Evolutionary conservation across 805 yeast species (phyloP).

Genomic region (Saccharomyces jurei): DNA sequence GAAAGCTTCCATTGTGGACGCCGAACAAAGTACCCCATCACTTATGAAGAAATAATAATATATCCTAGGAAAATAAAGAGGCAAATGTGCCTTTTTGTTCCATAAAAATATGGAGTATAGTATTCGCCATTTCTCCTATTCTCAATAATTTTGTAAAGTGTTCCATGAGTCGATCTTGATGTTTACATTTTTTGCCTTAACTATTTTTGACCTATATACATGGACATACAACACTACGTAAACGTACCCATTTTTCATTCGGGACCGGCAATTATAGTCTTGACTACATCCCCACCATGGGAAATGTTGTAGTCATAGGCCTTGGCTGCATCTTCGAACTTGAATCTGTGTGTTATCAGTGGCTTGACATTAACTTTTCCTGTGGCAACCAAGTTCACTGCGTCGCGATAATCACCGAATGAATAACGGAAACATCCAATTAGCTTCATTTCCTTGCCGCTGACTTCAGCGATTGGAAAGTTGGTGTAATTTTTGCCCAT

Average conservation of each 20-base stretch:
- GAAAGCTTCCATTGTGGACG: too few species aligned
- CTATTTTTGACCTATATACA: too few species aligned
- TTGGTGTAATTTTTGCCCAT: constrained; percentile 63
- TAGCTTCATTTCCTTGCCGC: constrained; percentile 57
- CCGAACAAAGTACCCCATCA: too few species aligned
- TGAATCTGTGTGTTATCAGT: constrained; percentile 68
- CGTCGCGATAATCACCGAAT: constrained; percentile 65
- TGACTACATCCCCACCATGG: constrained; percentile 59
- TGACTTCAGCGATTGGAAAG: constrained; percentile 65
- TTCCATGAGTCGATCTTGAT: too few species aligned
- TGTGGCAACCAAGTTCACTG: constrained; percentile 57
- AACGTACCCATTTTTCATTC: background rate
- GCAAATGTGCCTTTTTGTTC: too few species aligned
- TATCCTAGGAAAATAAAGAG: too few species aligned
- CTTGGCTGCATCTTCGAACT: constrained; percentile 61
- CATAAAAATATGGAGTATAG: too few species aligned
- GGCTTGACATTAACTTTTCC: constrained; percentile 61
- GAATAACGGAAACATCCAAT: constrained; percentile 78
- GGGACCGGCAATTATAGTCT: constrained; percentile 80
- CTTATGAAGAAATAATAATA: too few species aligned
- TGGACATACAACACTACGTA: too few species aligned
- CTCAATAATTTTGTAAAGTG: too few species aligned
- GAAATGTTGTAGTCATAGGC: constrained; percentile 63
- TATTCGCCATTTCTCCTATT: too few species aligned
- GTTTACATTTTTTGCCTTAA: too few species aligned